Base-by-base conservation (phyloP, 805 yeast genomes). In the Kodamaea restingae region DNA sequence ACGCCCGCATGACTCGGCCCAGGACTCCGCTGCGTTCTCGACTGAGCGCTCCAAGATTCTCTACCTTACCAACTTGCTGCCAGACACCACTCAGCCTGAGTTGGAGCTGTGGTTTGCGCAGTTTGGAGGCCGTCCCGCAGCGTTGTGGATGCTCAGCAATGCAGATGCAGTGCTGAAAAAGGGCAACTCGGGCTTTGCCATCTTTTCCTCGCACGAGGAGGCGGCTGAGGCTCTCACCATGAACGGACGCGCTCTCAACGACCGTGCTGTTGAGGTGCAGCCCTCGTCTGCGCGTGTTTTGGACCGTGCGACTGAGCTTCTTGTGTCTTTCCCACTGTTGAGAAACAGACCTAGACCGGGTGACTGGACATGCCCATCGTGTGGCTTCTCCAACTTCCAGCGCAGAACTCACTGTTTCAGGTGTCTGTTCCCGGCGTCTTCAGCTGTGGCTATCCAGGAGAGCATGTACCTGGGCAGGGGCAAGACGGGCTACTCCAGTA, bases 341-440 rank as follows among this genome's bases (percentile, higher is more conserved):
- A 76, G 77, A 45, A 88, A 90, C 61, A 73, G 93, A 51, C 95
- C 96, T 15, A 73, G 97, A 55, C 97, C 97, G 0, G 97, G 97
- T 15, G 97, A 90, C 58, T 90, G 97, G 97, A 86, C 85, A n/a
- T 90, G 97, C 61, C 95, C 96, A 18, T 81, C 90, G 5, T 90
- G 97, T 70, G 96, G 96, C 1, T 90, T 90, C 54, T 85, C 95
- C 17, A 90, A 90, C 61, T 90, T 90, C 64, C 97, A 90, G 63
- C 76, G 96, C 53, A 75, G 97, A 61, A 84, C 95, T 2, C 95
- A 95, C 2, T 90, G 97, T 61, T 88, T 90, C 70, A 73, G 96
- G 46, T 90, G 97, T 58, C 82, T 91, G 2, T 88, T 84, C 63
- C 95, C 96, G 4, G 86, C 87, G 7, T 71, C 86, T 8, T 70